Evolutionary conservation across 2,329 filamentous ascomycete genomes (phyloP), one percentile per base, ranked within the genome.

Genomic region (Aspergillus pseudoterreus): DNA sequence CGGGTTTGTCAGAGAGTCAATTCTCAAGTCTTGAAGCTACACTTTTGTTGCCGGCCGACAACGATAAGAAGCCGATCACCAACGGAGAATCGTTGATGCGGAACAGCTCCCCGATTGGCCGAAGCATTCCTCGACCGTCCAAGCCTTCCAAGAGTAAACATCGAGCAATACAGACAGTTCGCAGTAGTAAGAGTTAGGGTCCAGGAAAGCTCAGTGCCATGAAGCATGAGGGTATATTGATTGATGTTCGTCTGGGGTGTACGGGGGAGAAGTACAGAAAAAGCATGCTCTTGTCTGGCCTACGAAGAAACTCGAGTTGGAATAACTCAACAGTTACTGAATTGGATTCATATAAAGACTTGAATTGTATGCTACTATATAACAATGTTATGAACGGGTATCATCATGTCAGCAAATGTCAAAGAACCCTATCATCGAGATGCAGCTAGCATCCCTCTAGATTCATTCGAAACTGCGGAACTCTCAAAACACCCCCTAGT

Each of bases 401-500:
- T 48, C 21, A 21, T 30, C 14, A 39, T 12, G 17, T 12, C 22
- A 27, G 35, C 6, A 27, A 15, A 17, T 17, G 27, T 46, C n/a
- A 22, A 38, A 54, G 53, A 58, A 33, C 55, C 51, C 51, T 52
- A 43, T 60, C 58, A 60, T 53, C n/a, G 43, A 49, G 32, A 27
- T 17, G 35, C 32, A 22, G 3, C 15, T 9, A 6, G 27, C 39
- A 47, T 45, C 46, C 43, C 27, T 59, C 53, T 38, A 56, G 57
- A 49, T 47, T 55, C 53, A 49, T 51, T n/a, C 30, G 24, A 33
- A 45, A 32, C 39, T n/a, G 22, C n/a, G 21, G 9, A 21, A 33
- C 6, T 43, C 24, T 30, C 4, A 45, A 44, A 49, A 71, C 68
- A 70, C 68, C 69, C 45, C 81, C 82, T 84, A 83, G 79, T 71